Base-by-base conservation (phyloP, 2,329 filamentous ascomycete species). In the Amauroascus verrucosus region DNA sequence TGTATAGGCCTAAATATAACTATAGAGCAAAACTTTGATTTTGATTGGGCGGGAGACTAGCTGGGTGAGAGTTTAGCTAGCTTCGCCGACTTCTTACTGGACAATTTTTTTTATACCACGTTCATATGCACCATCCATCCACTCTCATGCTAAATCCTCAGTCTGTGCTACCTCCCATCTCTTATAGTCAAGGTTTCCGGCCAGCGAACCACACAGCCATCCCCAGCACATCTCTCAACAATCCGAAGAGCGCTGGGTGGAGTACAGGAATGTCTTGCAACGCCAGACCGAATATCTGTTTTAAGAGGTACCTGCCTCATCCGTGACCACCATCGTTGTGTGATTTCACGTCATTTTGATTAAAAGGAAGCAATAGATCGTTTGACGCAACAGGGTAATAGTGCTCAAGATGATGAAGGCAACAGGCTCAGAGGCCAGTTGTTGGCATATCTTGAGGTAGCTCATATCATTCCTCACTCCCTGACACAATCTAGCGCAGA, bases 301-400 rank as follows among this genome's bases (percentile, higher is more conserved):
- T 40, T 54, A 24, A 32, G 51, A 22, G 40, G 47, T 43, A 48
- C 56, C 24, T 60, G 57, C 46, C 57, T 60, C 37, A 54, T 55
- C 47, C 56, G 57, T 38, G 57, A 59, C 48, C 56, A 33, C 38
- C 48, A 60, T 51, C 57, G 56, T 26, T 60, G 59, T 53, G 59
- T 59, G 8, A 56, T 60, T 6, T 59, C 56, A 46, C 50, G 54
- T 33, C 38, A 30, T 30, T 61, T 61, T 38, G 58, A 59, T 41
- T 14, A 32, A 26, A 43, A 54, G 22, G 54, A 61, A 50, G 56
- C 56, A 51, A 30, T 30, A 28, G 48, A 18, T 35, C 58, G 56
- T 24, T 37, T 57, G n/a, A 7, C 14, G 24, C n/a, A 33, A 20
- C 30, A 40, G 9, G 35, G 35, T 16, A 9, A 38, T 38, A 38